Evolutionary conservation across 2,329 filamentous ascomycete genomes (phyloP).

Genomic region (Cladosporium sp.): DNA sequence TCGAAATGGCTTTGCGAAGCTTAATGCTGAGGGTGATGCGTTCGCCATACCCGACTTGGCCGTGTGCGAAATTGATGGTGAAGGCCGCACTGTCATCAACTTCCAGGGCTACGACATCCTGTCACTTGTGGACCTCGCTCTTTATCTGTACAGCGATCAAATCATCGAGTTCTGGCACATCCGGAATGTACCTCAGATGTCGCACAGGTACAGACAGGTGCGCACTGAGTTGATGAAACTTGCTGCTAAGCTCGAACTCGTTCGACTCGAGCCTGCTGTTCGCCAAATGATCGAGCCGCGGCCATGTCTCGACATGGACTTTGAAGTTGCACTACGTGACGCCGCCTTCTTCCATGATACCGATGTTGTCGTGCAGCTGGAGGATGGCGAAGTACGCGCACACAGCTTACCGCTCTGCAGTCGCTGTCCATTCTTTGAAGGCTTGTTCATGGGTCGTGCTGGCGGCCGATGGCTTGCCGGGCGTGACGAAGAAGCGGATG

Average conservation of each 20-base stretch:
- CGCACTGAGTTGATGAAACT: conserved; percentile 85
- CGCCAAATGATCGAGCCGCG: conserved; percentile 71
- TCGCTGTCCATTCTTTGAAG: conserved; percentile 89
- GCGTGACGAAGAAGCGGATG: conserved; percentile 50
- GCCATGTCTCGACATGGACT: conserved; percentile 67
- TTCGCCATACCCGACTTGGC: conserved; percentile 64
- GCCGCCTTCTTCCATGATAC: conserved; percentile 73
- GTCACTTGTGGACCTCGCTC: conserved; percentile 74
- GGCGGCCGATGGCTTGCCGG: conserved; percentile 74
- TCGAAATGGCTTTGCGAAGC: conserved; percentile 61
- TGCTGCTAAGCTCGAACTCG: conserved; percentile 70
- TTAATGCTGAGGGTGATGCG: conserved; percentile 54
- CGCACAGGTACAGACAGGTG: conserved; percentile 75
- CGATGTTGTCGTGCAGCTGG: conserved; percentile 77
- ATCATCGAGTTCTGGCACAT: conserved; percentile 87
- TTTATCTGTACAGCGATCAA: conserved; percentile 79
- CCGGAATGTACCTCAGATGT: conserved; percentile 63
- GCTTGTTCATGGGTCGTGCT: conserved; percentile 85
- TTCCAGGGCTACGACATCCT: conserved; percentile 75
- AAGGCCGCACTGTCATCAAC: conserved; percentile 60
- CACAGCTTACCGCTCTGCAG: conserved; percentile 81
- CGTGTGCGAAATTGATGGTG: conserved; percentile 54
- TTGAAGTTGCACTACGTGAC: conserved; percentile 70
- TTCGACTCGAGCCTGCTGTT: conserved; percentile 72
- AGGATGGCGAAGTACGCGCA: conserved; percentile 66